These are phyloP conservation scores for Polytrichum commune DNA, from an alignment of 225 moss, liverwort and hornwort genomes.

Conservation along the genomic window DNA sequence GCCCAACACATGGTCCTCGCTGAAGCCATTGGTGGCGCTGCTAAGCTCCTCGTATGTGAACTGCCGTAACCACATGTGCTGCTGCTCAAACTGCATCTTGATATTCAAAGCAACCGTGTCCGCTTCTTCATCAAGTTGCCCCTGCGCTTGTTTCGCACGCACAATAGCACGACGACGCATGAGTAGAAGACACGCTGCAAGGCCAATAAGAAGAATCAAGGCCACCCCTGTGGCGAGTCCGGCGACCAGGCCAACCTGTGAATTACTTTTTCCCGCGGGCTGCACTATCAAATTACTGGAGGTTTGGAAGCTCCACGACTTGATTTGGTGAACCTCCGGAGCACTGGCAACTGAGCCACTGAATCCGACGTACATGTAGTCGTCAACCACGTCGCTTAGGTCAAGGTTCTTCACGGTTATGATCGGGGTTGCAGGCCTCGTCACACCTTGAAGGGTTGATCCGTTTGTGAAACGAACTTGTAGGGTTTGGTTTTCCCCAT, in stretches of 20 bases:
- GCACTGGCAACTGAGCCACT: background rate
- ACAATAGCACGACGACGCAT: too few species aligned
- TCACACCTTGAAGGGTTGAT: background rate
- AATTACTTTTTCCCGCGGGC: too few species aligned
- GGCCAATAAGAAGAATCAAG: background rate
- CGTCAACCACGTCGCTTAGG: background rate
- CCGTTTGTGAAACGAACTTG: conserved; percentile 14
- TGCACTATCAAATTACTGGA: background rate
- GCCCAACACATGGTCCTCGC: conserved; percentile 8
- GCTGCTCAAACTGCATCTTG: too few species aligned
- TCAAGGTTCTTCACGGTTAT: background rate
- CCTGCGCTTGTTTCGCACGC: background rate
- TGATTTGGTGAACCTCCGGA: background rate
- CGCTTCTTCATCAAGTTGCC: background rate
- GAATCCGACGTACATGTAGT: conserved; percentile 12
- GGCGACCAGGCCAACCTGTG: background rate
- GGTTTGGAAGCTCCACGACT: conserved; percentile 18
- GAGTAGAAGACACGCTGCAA: conserved; percentile 9
- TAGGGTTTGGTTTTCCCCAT: background rate
- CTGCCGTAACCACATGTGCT: conserved; percentile 2
- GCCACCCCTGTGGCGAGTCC: conserved; percentile 7
- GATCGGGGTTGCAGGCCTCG: background rate
- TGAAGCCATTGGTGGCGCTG: conserved; percentile 15
- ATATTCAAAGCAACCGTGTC: conserved; percentile 1
- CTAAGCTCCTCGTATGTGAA: conserved; percentile 16